Base-by-base conservation (phyloP, 768 basidiomycete species). In the Suillus paluster region DNA sequence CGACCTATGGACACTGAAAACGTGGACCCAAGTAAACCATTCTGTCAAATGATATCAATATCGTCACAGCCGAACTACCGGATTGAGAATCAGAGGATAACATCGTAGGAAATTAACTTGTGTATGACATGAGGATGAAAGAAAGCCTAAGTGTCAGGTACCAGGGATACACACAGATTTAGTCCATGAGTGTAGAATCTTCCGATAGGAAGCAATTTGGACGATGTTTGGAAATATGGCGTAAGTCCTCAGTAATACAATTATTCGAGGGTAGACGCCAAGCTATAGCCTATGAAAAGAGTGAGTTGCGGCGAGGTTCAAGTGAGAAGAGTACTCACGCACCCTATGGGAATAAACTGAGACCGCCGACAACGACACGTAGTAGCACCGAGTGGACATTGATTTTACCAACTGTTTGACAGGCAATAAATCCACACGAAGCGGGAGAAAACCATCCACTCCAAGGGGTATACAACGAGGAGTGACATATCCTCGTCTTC, bases 21-120 rank as follows among this genome's bases (percentile, higher is more conserved):
- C 62, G 63, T 56, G 56, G 55, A 45, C 27, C 39, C 49, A 60
- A 60, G 55, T 27, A 21, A 60, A 60, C 36, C 15, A 33, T 56
- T 49, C 50, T 63, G 64, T 63, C 64, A 66, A 58, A 53, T 53
- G 59, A 64, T 66, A 66, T 66, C 62, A 60, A 65, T 41, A 57
- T 45, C 44, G 36, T 53, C 39, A 59, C 62, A 48, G 59, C 63
- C 64, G 63, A 57, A 56, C 54, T 65, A 60, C 59, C 59, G 41
- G 55, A 66, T 66, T 38, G 64, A 66, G 64, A 64, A 63, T 50
- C 42, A 54, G 44, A 41, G 58, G 48, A 63, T 63, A 58, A 57
- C 53, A 63, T 59, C 58, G 57, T 59, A 62, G 61, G 61, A 65
- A 59, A 56, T 58, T 57, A 57, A 63, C 49, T 42, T 57, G 55